Percentiles rank a stretch among this genome's conserved stretches.
These are phyloP conservation scores for Dendrocalamus latiflorus DNA, from an alignment of 202 grass and related monocot species.

Conservation along the genomic window DNA sequence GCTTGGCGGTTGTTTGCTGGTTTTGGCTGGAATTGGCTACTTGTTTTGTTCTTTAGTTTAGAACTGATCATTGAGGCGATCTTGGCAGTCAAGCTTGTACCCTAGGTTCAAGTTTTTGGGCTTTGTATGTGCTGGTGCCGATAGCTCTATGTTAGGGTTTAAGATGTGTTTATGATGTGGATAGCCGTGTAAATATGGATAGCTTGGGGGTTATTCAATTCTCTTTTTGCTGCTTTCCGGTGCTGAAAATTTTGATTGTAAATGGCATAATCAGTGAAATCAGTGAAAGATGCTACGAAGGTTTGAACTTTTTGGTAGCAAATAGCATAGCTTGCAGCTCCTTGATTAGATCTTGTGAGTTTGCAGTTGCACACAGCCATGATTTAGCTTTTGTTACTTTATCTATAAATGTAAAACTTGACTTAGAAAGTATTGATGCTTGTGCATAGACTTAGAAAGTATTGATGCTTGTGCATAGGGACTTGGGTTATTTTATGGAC, in stretches of 20 bases:
- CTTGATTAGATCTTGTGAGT: not conserved
- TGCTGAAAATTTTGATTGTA: not conserved
- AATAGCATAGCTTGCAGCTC: conserved; percentile 4
- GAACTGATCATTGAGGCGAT: not conserved
- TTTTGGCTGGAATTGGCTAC: not conserved
- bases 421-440: not conserved
- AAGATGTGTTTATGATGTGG: not conserved
- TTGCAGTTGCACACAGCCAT: not conserved
- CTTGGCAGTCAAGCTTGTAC: not conserved
- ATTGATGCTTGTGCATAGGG: not conserved
- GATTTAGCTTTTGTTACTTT: not conserved
- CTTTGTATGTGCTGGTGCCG: not conserved
- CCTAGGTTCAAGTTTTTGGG: not conserved
- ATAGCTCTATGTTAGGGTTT: not conserved
- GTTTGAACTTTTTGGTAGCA: not conserved
- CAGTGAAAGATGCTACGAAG: not conserved
- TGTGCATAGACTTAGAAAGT: too few species aligned
- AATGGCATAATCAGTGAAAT: not conserved
- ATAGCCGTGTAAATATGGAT: not conserved
- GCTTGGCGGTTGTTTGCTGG: not conserved
- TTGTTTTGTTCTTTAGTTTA: conserved; percentile 9
- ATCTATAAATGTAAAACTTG: not conserved
- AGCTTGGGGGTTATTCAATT: not conserved
- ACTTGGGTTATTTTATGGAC: not conserved
- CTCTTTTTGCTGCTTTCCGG: not conserved